These are phyloP conservation scores for Rhododendron williamsianum DNA, from an alignment of 148 eudicot species.

Conservation along the genomic window DNA sequence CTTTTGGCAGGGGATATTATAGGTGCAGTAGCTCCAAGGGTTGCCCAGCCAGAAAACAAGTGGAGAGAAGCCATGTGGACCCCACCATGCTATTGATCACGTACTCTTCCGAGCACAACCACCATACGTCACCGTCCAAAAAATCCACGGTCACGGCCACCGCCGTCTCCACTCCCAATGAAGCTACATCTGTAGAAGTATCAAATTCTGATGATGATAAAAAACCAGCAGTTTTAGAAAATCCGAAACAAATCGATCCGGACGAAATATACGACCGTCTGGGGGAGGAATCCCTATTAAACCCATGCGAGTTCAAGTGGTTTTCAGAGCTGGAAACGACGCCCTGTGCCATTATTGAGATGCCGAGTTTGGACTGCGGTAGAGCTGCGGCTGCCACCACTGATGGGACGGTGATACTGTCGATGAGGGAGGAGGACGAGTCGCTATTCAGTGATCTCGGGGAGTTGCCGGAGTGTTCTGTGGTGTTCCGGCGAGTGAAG, in stretches of 20 bases:
- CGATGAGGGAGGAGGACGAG: conserved; percentile 72
- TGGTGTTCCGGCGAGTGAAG: conserved; percentile 48
- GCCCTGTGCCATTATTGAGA: conserved; percentile 28
- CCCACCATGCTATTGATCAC: conserved; percentile 64
- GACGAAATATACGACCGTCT: conserved; percentile 16
- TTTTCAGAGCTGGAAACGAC: conserved; percentile 35
- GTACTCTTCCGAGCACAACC: conserved; percentile 77
- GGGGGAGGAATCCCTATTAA: conserved; percentile 7
- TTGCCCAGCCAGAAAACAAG: conserved; percentile 85
- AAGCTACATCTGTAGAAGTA: conserved; percentile 7
- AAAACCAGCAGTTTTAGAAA: background rate
- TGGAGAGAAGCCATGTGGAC: conserved; percentile 66
- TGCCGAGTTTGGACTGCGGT: conserved; percentile 18
- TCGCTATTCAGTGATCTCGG: conserved; percentile 78
- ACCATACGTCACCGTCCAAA: conserved; percentile 50
- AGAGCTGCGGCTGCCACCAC: background rate
- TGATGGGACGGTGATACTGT: conserved; percentile 35
- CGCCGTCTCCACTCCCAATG: conserved; percentile 2
- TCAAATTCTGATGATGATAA: conserved; percentile 18
- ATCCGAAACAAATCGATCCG: background rate
- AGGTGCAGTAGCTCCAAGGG: conserved; percentile 88
- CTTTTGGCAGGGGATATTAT: conserved; percentile 58
- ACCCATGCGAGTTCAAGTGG: conserved; percentile 29
- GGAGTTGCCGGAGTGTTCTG: conserved; percentile 82
- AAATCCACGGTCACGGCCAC: conserved; percentile 21